These are phyloP conservation scores for Arthrobotrys entomopaga DNA, from an alignment of 2,329 filamentous ascomycete species.

Conservation along the genomic window DNA sequence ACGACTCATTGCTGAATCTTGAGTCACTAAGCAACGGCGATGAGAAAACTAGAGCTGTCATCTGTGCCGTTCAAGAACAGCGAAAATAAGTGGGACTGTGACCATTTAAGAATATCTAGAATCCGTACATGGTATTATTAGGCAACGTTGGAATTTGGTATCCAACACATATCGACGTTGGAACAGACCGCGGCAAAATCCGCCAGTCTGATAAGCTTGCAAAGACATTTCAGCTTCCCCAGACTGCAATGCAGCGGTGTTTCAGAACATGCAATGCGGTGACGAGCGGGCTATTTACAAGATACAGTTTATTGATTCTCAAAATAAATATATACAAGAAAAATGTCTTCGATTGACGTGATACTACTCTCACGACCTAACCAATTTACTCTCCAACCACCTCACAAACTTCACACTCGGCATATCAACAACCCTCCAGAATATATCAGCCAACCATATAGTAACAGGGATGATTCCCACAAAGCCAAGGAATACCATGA, in stretches of 20 bases:
- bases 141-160: slow-evolving; percentile 43
- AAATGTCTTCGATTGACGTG: no score
- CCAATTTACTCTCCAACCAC: slow-evolving; percentile 64
- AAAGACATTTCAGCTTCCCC: neutral
- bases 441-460: slow-evolving; percentile 70
- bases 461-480: slow-evolving; percentile 12
- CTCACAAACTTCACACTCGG: slow-evolving; percentile 66
- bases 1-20: slow-evolving; percentile 35
- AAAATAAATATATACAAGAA: no score
- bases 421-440: slow-evolving; percentile 69
- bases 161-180: slow-evolving; percentile 19
- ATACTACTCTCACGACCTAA: slow-evolving; percentile 1
- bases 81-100: slow-evolving; percentile 1
- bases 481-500: slow-evolving; percentile 13
- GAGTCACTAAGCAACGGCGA: slow-evolving; percentile 26
- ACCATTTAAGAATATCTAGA: slow-evolving; percentile 8
- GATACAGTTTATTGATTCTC: no score
- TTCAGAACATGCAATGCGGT: slow-evolving; percentile 34
- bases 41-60: slow-evolving; percentile 25
- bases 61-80: slow-evolving; percentile 5
- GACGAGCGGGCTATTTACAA: neutral
- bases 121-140: neutral
- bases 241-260: neutral
- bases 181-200: no score
- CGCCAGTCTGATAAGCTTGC: neutral